A percentile compares a stretch with the other conserved stretches of the same genome.
phyloP scores from a whole-genome alignment of 2,329 filamentous ascomycete species.

The Aspergillus thermomutatus region DNA sequence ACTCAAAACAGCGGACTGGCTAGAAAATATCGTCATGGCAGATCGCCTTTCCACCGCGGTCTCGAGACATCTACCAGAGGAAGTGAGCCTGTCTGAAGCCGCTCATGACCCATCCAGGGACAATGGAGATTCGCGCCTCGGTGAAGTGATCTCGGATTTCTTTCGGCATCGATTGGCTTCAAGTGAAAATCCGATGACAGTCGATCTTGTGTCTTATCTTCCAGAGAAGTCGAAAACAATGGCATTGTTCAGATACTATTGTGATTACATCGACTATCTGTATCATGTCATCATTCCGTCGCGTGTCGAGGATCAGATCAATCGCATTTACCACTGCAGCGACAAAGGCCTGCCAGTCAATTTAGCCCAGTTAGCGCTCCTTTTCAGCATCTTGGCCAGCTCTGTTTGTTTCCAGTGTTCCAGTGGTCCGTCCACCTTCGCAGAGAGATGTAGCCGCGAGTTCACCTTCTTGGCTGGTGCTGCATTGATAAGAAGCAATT shows the following conservation, averaged over 20 bases:
- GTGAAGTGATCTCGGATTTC: background rate
- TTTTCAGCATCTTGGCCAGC: constrained; percentile 34
- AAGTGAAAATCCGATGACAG: constrained; percentile 17
- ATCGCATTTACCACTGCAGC: constrained; percentile 27
- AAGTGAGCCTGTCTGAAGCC: background rate
- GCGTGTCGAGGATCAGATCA: constrained; percentile 22
- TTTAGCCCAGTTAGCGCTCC: constrained; percentile 27
- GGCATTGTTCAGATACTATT: constrained; percentile 31
- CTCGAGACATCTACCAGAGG: constrained; percentile 16
- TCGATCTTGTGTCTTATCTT: constrained; percentile 21
- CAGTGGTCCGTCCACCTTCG: constrained; percentile 15
- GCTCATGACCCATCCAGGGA: constrained; percentile 8
- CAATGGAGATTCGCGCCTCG: background rate
- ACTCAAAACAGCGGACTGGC: constrained; percentile 23
- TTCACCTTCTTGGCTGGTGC: constrained; percentile 28
- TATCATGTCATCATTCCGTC: constrained; percentile 35
- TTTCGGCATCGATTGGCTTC: constrained; percentile 7
- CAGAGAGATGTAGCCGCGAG: constrained; percentile 24
- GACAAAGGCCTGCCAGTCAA: constrained; percentile 17
- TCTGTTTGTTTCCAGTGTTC: constrained; percentile 25
- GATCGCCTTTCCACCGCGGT: constrained; percentile 23
- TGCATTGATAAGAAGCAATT: constrained; percentile 30
- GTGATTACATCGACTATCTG: constrained; percentile 31
- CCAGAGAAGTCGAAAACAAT: constrained; percentile 29
- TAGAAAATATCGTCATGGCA: constrained; percentile 29